These are phyloP conservation scores for Agrostemma githago DNA, from an alignment of 148 eudicot species.

Conservation along the genomic window DNA sequence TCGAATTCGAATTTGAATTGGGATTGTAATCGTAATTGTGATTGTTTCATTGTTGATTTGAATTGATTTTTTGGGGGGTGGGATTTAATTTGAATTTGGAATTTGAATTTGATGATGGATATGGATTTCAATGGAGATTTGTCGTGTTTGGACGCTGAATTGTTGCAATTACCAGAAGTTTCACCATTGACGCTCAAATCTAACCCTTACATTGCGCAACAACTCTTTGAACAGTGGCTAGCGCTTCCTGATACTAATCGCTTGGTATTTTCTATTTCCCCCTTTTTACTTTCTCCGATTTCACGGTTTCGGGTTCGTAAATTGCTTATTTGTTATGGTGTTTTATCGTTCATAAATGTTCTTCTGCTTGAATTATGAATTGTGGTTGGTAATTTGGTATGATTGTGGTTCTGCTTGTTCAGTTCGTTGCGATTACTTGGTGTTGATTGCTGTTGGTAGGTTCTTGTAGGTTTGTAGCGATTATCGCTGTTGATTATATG, in stretches of 20 bases:
- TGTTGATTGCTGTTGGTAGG: not conserved
- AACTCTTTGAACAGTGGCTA: constrained; percentile 82
- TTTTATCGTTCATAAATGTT: not conserved
- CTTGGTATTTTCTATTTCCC: constrained; percentile 38
- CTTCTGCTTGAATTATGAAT: not conserved
- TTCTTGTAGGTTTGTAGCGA: no score
- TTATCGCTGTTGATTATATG: not conserved
- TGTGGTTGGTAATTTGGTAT: not conserved
- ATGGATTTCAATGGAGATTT: constrained; percentile 71
- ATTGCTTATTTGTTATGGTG: not conserved
- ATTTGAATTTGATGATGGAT: constrained; percentile 44
- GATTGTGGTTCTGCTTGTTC: not conserved
- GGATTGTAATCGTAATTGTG: constrained; percentile 18
- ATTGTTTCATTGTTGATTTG: constrained; percentile 23
- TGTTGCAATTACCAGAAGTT: constrained; percentile 72
- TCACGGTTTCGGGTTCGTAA: not conserved
- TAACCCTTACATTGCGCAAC: constrained; percentile 64
- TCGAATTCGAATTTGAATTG: not conserved
- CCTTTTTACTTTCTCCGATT: no score
- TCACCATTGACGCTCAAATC: constrained; percentile 68
- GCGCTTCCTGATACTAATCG: constrained; percentile 67
- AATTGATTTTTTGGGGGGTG: constrained; percentile 2
- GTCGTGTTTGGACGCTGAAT: constrained; percentile 54
- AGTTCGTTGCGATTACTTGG: not conserved
- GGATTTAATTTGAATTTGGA: not conserved